These are phyloP conservation scores for Arctium lappa DNA, from an alignment of 129 eudicot genomes.

Conservation along the genomic window DNA sequence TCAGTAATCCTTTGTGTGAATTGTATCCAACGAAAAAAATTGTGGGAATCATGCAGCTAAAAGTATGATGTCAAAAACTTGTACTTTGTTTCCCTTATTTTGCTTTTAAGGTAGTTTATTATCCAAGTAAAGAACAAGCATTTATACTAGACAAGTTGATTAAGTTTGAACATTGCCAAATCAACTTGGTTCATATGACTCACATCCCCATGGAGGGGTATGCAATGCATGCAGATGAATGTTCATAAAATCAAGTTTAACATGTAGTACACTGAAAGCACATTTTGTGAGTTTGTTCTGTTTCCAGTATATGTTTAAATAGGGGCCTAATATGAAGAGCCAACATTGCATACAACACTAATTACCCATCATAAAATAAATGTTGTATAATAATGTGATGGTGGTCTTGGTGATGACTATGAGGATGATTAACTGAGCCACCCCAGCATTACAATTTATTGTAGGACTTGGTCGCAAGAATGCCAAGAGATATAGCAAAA, in stretches of 20 bases:
- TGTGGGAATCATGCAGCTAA: neutral
- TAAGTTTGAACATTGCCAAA: neutral
- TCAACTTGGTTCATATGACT: neutral
- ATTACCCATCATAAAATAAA: neutral
- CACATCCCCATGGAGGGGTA: neutral
- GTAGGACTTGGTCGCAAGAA: neutral
- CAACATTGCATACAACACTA: neutral
- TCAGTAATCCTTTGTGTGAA: neutral
- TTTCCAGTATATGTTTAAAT: neutral
- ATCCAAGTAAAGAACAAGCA: neutral
- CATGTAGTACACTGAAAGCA: neutral
- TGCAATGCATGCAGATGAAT: neutral
- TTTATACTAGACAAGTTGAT: neutral
- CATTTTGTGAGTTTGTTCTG: neutral
- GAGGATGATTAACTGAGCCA: neutral
- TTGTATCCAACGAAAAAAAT: neutral
- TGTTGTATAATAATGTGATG: neutral
- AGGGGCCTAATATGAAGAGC: neutral
- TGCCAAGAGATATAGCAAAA: neutral
- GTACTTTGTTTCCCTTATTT: neutral
- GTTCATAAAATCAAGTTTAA: neutral
- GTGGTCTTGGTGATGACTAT: neutral
- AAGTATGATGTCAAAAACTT: neutral
- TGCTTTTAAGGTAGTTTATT: no score
- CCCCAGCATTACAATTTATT: neutral